Base-by-base conservation (phyloP, 306 rosid species). In the Cyclanthera cordifolia region DNA sequence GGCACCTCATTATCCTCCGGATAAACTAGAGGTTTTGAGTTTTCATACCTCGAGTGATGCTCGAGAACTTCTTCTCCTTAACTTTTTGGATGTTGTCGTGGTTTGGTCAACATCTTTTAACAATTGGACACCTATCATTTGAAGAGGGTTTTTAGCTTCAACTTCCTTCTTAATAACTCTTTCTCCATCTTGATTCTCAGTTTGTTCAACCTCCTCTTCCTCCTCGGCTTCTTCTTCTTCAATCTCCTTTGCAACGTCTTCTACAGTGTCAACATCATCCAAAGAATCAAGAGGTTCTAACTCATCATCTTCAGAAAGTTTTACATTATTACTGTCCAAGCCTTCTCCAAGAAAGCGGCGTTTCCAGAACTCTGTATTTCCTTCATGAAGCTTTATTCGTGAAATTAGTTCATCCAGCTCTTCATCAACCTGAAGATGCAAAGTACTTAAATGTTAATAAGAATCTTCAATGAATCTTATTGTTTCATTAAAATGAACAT, bases 51-150 rank as follows among this genome's bases (percentile, higher is more conserved):
- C 91, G 10, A 76, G 83, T 65, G 75, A 61, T 54, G 74, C 27
- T 19, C 80, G 83, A 67, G 85, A 52, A 25, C 84, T 55, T 72
- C 63, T 81, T 53, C 79, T 84, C 79, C 73, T 89, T 16, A 71
- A 80, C 81, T 87, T 89, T 78, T 89, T 89, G 67, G 95, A 89
- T 60, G 78, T 53, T 50, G 85, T 16, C 54, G 84, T 77, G 30
- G 77, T 74, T 77, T 77, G 85, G 67, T 87, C 88, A 53, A 83
- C 77, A 80, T 93, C 98, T 83, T 92, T 89, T 79, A 93, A 78
- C 76, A 93, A 70, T 74, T 93, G 96, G 65, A 93, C 83, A 61
- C 98, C 98, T 69, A 93, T 89, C 98, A 93, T 93, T 80, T 93
- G 96, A 80, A 89, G 95, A 78, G 98, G 88, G 55, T 76, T 86